Conservation (phyloP, 768 basidiomycete species). For the Boletus fagicola region DNA sequence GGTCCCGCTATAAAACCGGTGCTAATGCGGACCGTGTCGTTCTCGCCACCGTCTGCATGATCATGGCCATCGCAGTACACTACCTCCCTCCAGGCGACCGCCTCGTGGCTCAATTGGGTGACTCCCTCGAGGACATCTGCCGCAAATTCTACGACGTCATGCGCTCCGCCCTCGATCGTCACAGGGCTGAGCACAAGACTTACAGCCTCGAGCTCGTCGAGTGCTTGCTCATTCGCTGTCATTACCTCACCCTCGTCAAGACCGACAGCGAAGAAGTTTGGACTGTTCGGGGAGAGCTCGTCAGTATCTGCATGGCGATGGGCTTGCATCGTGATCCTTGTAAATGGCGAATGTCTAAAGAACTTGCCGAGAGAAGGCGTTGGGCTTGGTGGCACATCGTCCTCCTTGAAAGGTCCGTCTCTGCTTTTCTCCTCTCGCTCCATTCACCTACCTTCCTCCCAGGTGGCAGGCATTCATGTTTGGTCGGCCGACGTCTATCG, state of each 20-base stretch:
- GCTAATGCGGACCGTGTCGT: conserved; percentile 62
- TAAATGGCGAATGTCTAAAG: conserved; percentile 67
- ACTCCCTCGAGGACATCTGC: conserved; percentile 59
- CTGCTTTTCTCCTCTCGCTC: conserved; percentile 3
- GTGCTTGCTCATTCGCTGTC: conserved; percentile 63
- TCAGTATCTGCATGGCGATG: conserved; percentile 77
- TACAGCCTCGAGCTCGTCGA: conserved; percentile 77
- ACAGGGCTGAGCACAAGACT: conserved; percentile 55
- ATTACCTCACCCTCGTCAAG: conserved; percentile 72
- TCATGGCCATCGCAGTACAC: conserved; percentile 71
- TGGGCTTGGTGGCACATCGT: conserved; percentile 94
- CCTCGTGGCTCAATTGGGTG: conserved; percentile 52
- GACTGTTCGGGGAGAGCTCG: conserved; percentile 68
- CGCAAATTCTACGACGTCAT: conserved; percentile 69
- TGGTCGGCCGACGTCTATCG: conserved; percentile 71
- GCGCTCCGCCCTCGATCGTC: conserved; percentile 59
- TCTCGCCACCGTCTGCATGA: conserved; percentile 68
- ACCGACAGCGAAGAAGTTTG: conserved; percentile 81
- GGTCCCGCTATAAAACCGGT: conserved; percentile 74
- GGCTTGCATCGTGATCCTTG: conserved; percentile 86
- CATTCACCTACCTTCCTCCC: conserved; percentile 7
- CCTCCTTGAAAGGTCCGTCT: conserved; percentile 68
- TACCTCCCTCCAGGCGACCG: conserved; percentile 68
- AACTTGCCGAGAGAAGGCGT: conserved; percentile 70
- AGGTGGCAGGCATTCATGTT: conserved; percentile 91